Conservation (phyloP, 805 yeast species). For the Candida insectorum region DNA sequence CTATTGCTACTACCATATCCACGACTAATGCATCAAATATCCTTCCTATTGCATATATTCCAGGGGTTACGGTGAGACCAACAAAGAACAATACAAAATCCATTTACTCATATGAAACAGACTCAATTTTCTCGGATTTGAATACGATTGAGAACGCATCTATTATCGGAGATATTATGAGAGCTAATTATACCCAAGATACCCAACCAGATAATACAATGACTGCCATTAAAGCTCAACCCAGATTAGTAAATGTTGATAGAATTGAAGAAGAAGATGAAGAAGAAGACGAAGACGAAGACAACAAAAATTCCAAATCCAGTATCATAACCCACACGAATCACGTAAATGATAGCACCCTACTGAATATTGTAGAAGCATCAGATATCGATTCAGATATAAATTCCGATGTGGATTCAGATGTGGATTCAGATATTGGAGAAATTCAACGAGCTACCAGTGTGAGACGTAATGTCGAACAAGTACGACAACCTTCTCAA, state of each 20-base stretch:
- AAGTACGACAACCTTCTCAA: constrained; percentile 5
- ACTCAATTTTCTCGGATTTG: constrained; percentile 41
- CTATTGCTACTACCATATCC: constrained; percentile 58
- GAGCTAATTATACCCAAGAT: constrained; percentile 16
- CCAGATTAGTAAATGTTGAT: constrained; percentile 60
- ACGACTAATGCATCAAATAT: constrained; percentile 82
- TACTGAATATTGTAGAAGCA: constrained; percentile 7
- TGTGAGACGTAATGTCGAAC: constrained; percentile 16
- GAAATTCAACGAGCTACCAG: constrained; percentile 42
- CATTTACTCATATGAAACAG: constrained; percentile 42
- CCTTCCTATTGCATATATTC: constrained; percentile 88
- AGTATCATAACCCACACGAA: constrained; percentile 7
- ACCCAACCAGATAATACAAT: constrained; percentile 37
- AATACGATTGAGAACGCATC: constrained; percentile 46
- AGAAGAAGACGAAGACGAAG: constrained; percentile 25
- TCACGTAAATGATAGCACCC: constrained; percentile 11
- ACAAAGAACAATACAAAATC: constrained; percentile 42
- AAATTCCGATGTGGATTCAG: constrained; percentile 28
- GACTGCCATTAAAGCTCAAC: constrained; percentile 76
- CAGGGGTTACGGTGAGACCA: constrained; percentile 78
- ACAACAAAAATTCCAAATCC: constrained; percentile 9
- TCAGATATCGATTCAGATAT: constrained; percentile 14
- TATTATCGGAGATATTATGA: constrained; percentile 37
- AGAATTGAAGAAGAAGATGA: constrained; percentile 44
- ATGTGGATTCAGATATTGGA: constrained; percentile 46